A percentile compares a stretch with the other conserved stretches of the same genome.
Conservation (phyloP, 768 basidiomycete species). For the Megacollybia marginata region DNA sequence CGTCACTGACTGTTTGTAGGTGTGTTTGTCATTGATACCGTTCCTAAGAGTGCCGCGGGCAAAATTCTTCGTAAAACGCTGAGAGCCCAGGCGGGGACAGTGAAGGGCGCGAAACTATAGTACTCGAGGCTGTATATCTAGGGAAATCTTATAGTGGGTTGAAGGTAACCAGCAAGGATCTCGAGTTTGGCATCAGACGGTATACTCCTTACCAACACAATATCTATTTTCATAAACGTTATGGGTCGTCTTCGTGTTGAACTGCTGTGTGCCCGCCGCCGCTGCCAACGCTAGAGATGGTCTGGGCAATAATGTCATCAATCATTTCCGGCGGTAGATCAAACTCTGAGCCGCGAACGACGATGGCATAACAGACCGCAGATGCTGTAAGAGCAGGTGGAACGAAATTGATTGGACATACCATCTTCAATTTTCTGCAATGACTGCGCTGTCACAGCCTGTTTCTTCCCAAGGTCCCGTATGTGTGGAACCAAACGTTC, state of each 20-base stretch:
- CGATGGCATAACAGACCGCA: constrained; percentile 65
- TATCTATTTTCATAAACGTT: no score
- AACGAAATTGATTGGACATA: constrained; percentile 23
- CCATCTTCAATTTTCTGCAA: constrained; percentile 93
- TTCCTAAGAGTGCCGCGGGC: constrained; percentile 79
- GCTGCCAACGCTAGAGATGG: constrained; percentile 21
- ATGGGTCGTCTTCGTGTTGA: no score
- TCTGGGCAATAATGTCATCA: constrained; percentile 57
- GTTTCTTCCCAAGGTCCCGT: constrained; percentile 78
- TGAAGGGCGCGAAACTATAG: no score
- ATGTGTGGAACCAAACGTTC: constrained; percentile 68
- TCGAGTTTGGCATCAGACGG: no score
- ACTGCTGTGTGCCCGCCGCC: no score
- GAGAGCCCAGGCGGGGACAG: constrained; percentile 31
- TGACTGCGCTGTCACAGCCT: constrained; percentile 78
- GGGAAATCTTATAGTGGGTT: no score
- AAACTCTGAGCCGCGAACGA: constrained; percentile 67
- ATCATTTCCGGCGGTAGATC: constrained; percentile 61
- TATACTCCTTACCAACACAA: no score
- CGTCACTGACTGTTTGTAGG: constrained; percentile 27
- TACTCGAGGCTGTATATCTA: no score
- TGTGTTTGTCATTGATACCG: constrained; percentile 49
- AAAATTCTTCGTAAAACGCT: constrained; percentile 78
- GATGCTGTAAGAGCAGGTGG: constrained; percentile 1
- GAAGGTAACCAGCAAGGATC: no score